Evolutionary conservation across 75 land plant genomes (phyloP).

Genomic region (Gnetum montanum): DNA sequence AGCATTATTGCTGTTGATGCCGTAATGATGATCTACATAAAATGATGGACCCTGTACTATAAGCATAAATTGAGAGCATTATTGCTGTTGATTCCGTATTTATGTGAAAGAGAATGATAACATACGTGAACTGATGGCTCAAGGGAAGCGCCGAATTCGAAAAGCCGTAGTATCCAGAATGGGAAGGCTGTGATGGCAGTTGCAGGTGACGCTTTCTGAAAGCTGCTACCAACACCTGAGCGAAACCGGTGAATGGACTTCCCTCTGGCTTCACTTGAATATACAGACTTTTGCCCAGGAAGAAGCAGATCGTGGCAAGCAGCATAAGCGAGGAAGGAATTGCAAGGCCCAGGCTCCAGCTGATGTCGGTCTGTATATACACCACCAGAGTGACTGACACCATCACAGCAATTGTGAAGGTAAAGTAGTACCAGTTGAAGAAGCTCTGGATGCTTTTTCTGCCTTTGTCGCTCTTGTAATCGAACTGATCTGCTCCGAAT

Average conservation of each 20-base stretch:
- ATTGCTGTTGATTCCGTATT: too few species aligned
- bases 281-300: constrained; percentile 36
- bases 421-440: constrained; percentile 69
- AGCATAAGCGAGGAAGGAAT: constrained; percentile 45
- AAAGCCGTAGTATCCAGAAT: constrained; percentile 22
- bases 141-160: too few species aligned
- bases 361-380: constrained; percentile 44
- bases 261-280: constrained; percentile 39
- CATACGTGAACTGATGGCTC: too few species aligned
- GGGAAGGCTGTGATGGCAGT: constrained; percentile 13
- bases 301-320: constrained; percentile 29
- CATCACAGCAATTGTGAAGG: constrained; percentile 32
- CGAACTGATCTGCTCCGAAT: constrained; percentile 76
- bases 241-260: constrained; percentile 40
- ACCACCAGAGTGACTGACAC: constrained; percentile 46
- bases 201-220: constrained; percentile 29
- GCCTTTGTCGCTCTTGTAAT: constrained; percentile 34
- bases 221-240: constrained; percentile 33
- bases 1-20: too few species aligned
- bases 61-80: too few species aligned
- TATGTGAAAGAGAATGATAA: too few species aligned
- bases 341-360: constrained; percentile 58
- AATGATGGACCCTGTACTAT: too few species aligned
- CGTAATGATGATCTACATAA: too few species aligned
- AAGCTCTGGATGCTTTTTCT: constrained; percentile 45